Conservation (phyloP, 371 early-diverging fungal genomes). For the Haplosporangium sp. region DNA sequence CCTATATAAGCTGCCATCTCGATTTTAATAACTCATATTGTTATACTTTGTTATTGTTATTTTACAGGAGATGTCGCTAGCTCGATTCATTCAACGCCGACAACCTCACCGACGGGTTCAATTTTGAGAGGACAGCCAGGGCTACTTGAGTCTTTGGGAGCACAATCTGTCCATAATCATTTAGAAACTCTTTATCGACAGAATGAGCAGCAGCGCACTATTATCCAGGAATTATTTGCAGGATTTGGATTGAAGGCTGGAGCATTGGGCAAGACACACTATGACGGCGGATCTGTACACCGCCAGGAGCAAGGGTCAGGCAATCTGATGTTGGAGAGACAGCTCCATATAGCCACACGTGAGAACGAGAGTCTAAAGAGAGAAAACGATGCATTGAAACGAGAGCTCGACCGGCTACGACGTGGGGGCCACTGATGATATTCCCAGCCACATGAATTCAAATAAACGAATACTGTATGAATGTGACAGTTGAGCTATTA, state of each 20-base stretch:
- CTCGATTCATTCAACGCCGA: slow-evolving; percentile 42
- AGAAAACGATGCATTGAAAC: slow-evolving; percentile 65
- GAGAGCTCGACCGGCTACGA: slow-evolving; percentile 61
- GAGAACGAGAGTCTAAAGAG: slow-evolving; percentile 65
- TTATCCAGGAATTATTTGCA: slow-evolving; percentile 39
- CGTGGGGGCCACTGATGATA: slow-evolving; percentile 8
- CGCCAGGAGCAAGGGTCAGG: slow-evolving; percentile 20
- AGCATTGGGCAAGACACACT: background rate
- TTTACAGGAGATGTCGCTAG: slow-evolving; percentile 10
- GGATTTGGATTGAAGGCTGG: slow-evolving; percentile 40
- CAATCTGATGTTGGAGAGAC: slow-evolving; percentile 58
- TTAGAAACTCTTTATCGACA: slow-evolving; percentile 51
- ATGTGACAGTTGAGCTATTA: background rate
- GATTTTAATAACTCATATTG: background rate
- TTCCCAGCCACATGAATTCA: background rate
- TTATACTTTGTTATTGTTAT: background rate
- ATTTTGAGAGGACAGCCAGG: slow-evolving; percentile 36
- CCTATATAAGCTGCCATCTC: too few relatives aligned
- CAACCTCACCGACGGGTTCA: slow-evolving; percentile 46
- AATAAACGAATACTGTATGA: background rate
- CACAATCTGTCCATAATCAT: slow-evolving; percentile 28
- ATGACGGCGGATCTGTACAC: slow-evolving; percentile 16
- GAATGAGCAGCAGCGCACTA: slow-evolving; percentile 52
- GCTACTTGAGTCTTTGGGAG: slow-evolving; percentile 27
- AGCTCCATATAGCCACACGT: slow-evolving; percentile 55